phyloP scores from a whole-genome alignment of 441 rosid genomes.

The Eruca vesicaria region DNA sequence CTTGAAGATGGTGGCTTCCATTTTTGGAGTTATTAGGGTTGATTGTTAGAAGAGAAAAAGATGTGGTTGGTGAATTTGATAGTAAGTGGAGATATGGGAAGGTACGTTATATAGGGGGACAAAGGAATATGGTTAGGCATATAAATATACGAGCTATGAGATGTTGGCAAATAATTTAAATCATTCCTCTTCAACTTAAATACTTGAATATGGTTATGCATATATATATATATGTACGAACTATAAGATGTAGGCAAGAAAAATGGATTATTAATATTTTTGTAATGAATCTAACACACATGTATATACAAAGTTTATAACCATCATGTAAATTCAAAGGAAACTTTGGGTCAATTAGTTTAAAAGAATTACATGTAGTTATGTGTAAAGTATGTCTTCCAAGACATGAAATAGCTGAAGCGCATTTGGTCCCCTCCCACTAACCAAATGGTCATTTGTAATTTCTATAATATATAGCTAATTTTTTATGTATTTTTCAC shows the following conservation, averaged over 20 bases:
- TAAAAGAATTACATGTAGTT: neutral
- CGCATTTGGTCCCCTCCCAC: slow-evolving; percentile 31
- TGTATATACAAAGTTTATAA: neutral
- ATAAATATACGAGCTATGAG: too few relatives aligned
- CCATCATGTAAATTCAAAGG: neutral
- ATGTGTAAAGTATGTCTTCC: slow-evolving; percentile 6
- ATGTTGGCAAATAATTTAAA: neutral
- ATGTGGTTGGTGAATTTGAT: slow-evolving; percentile 43
- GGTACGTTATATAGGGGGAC: slow-evolving; percentile 17
- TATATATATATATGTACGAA: neutral
- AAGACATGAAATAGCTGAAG: slow-evolving; percentile 19
- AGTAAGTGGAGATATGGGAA: slow-evolving; percentile 17
- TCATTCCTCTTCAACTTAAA: neutral
- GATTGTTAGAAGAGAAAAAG: slow-evolving; percentile 1
- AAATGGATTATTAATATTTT: slow-evolving; percentile 8
- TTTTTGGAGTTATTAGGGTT: slow-evolving; percentile 17
- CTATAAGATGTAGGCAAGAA: neutral
- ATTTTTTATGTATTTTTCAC: neutral
- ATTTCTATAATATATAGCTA: slow-evolving; percentile 1
- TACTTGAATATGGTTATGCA: neutral
- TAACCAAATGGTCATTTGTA: slow-evolving; percentile 23
- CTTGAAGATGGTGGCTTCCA: slow-evolving; percentile 30
- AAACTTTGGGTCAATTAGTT: neutral
- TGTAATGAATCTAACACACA: neutral
- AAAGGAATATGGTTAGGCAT: neutral